A percentile compares a stretch with the other conserved stretches of the same genome.
phyloP scores from a whole-genome alignment of 1,139 yeast species.

The Candida mesenterica region DNA sequence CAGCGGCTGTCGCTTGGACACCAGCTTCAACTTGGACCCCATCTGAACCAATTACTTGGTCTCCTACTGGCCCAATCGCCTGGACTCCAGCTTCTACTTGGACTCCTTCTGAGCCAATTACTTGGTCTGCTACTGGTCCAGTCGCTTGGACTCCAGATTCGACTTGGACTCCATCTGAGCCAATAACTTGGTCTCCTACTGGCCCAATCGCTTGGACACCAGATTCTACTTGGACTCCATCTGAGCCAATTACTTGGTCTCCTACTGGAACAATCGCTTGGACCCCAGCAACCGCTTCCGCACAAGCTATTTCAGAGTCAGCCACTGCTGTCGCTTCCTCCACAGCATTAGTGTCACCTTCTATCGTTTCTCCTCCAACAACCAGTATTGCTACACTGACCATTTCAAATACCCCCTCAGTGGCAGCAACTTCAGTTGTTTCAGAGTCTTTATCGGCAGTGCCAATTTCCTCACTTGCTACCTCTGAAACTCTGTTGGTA shows the following conservation, averaged over 20 bases:
- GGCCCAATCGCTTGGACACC: not conserved
- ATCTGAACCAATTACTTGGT: not conserved
- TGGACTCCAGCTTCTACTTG: too few species aligned
- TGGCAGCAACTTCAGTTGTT: not conserved
- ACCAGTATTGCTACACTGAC: not conserved
- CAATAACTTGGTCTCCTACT: not conserved
- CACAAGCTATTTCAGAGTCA: too few species aligned
- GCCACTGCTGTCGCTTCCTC: too few species aligned
- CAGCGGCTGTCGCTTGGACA: not conserved
- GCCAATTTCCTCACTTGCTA: not conserved
- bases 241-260: not conserved
- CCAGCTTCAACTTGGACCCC: not conserved
- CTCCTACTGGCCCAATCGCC: not conserved
- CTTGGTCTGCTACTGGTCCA: not conserved
- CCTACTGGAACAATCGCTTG: not conserved
- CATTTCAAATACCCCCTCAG: not conserved
- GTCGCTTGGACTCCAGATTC: not conserved
- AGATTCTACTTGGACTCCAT: not conserved
- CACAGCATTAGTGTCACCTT: too few species aligned
- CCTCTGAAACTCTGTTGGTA: not conserved
- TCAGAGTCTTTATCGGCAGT: not conserved
- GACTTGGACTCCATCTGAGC: not conserved
- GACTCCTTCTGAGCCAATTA: not conserved
- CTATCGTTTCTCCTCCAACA: not conserved
- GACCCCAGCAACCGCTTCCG: too few species aligned